Conservation (phyloP, 78 protist genomes). For the Dictyostelium firmibasis region DNA sequence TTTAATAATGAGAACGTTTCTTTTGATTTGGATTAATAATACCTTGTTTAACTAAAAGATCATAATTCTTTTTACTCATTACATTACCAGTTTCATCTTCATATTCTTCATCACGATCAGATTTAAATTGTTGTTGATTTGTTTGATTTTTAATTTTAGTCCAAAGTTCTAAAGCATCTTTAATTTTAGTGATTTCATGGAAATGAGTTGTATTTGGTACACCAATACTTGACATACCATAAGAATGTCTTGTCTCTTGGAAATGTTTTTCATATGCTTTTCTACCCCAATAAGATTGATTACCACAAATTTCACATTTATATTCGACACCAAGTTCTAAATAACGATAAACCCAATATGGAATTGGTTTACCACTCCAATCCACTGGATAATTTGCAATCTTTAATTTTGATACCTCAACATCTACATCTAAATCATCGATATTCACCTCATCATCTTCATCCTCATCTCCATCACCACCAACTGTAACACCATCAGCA, state of each 20-base stretch:
- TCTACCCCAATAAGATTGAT: conserved; percentile 93
- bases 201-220: conserved; percentile 93
- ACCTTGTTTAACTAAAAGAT: conserved; percentile 94
- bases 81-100: conserved; percentile 97
- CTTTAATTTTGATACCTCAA: conserved; percentile 30
- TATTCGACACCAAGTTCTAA: conserved; percentile 94
- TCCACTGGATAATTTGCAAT: conserved; percentile 95
- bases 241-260: conserved; percentile 92
- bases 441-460: conserved; percentile 83
- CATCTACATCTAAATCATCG: conserved; percentile 83
- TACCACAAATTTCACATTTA: conserved; percentile 98
- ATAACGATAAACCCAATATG: conserved; percentile 97
- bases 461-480: conserved; percentile 48
- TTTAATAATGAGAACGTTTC: background rate
- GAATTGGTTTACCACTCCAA: conserved; percentile 99
- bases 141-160: conserved; percentile 69
- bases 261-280: conserved; percentile 94
- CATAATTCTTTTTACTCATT: conserved; percentile 90
- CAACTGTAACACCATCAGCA: background rate
- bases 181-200: conserved; percentile 91
- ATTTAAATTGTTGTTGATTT: conserved; percentile 29
- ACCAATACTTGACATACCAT: conserved; percentile 94
- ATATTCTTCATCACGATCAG: conserved; percentile 95
- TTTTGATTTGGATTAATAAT: conserved; percentile 61
- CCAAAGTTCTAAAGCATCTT: conserved; percentile 90